Conservation (phyloP, 768 basidiomycete species). For the Russula dissimulans region DNA sequence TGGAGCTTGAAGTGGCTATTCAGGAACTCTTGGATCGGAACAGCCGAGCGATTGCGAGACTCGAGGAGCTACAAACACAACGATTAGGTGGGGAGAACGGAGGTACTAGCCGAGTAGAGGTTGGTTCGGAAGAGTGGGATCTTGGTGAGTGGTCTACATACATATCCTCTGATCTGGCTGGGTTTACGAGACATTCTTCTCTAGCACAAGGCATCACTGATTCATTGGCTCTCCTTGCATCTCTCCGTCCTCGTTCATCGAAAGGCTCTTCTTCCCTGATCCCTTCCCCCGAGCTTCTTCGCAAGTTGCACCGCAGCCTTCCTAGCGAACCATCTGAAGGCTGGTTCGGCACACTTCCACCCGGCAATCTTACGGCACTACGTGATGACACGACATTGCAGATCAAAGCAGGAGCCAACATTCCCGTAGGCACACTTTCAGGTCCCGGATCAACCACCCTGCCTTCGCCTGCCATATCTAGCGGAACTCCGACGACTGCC, state of each 20-base stretch:
- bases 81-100: constrained; percentile 43
- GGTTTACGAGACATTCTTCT: not conserved
- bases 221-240: constrained; percentile 57
- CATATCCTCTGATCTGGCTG: not conserved
- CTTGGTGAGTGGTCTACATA: constrained; percentile 42
- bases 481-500: constrained; percentile 26
- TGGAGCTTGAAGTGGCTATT: constrained; percentile 62
- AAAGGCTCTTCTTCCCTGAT: constrained; percentile 40
- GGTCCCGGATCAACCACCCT: constrained; percentile 15
- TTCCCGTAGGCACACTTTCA: constrained; percentile 7
- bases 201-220: constrained; percentile 65
- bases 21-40: constrained; percentile 62
- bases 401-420: constrained; percentile 34
- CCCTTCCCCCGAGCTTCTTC: constrained; percentile 58
- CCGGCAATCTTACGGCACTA: constrained; percentile 47
- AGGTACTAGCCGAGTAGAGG: constrained; percentile 39
- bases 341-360: constrained; percentile 68
- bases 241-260: constrained; percentile 57
- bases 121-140: constrained; percentile 77
- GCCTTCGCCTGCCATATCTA: constrained; percentile 11
- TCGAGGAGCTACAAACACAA: constrained; percentile 55
- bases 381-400: constrained; percentile 70
- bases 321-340: constrained; percentile 50
- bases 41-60: constrained; percentile 47
- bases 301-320: constrained; percentile 61